phyloP scores from a whole-genome alignment of 2,329 filamentous ascomycete genomes.

The Aspergillus eucalypticola region DNA sequence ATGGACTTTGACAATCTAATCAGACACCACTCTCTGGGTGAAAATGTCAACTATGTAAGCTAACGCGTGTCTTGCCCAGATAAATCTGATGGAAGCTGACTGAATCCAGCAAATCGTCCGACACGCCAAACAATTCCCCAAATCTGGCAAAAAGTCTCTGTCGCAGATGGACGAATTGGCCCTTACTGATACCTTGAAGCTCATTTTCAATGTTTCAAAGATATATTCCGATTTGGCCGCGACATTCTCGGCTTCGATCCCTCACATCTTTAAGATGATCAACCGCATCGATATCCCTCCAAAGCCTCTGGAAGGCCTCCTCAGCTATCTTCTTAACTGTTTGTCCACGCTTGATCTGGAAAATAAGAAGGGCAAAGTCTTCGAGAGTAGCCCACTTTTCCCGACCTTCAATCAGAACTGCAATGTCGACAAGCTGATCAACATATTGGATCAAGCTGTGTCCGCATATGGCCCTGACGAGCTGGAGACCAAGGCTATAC shows the following conservation, averaged over 20 bases:
- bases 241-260: constrained; percentile 67
- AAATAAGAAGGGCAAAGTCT: constrained; percentile 50
- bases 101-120: constrained; percentile 61
- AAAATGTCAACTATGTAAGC: constrained; percentile 61
- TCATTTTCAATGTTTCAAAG: constrained; percentile 85
- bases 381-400: constrained; percentile 60
- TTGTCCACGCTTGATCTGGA: constrained; percentile 75
- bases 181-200: constrained; percentile 77
- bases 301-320: constrained; percentile 71
- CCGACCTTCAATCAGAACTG: constrained; percentile 61
- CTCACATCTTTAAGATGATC: constrained; percentile 70
- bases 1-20: constrained; percentile 67
- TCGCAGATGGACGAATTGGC: constrained; percentile 70
- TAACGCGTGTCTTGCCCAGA: neutral
- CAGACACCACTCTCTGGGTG: constrained; percentile 64
- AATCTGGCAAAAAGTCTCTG: constrained; percentile 36
- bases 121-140: constrained; percentile 63
- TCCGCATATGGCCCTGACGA: constrained; percentile 64
- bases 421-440: constrained; percentile 66
- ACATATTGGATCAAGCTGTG: constrained; percentile 68
- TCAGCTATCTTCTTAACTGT: constrained; percentile 74
- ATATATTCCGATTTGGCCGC: constrained; percentile 64
- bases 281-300: constrained; percentile 58
- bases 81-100: constrained; percentile 18
- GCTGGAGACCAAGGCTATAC: constrained; percentile 70